Conservation (phyloP, 805 yeast species). For the Candida arabinofermentans region DNA sequence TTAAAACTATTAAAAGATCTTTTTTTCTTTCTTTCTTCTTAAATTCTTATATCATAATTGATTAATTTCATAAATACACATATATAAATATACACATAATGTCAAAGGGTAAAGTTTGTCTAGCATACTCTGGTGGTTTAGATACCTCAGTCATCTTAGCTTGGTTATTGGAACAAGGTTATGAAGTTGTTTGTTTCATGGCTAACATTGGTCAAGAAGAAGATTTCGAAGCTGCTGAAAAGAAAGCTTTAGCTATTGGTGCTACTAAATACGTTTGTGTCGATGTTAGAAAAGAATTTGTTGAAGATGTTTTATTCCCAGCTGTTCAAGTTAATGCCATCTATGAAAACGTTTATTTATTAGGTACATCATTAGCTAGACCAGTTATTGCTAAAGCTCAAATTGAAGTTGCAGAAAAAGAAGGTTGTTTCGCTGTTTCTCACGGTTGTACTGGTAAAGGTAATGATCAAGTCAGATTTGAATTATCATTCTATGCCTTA, state of each 20-base stretch:
- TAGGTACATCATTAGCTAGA: slow-evolving; percentile 98
- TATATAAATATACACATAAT: slow-evolving; percentile 34
- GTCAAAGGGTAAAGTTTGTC: slow-evolving; percentile 98
- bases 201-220: slow-evolving; percentile 99
- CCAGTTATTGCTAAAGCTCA: slow-evolving; percentile 99
- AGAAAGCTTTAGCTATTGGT: slow-evolving; percentile 94
- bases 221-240: slow-evolving; percentile 96
- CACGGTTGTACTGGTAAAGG: slow-evolving; percentile 99
- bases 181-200: slow-evolving; percentile 96
- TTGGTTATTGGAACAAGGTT: slow-evolving; percentile 96
- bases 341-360: slow-evolving; percentile 92
- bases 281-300: slow-evolving; percentile 94
- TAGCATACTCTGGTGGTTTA: slow-evolving; percentile 98
- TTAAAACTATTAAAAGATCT: background rate
- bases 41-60: background rate
- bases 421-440: slow-evolving; percentile 97
- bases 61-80: background rate
- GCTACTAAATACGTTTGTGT: slow-evolving; percentile 92
- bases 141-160: slow-evolving; percentile 98
- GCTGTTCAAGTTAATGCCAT: slow-evolving; percentile 97
- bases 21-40: background rate
- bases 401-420: slow-evolving; percentile 92
- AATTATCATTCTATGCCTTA: slow-evolving; percentile 92
- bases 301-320: slow-evolving; percentile 88
- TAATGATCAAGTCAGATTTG: slow-evolving; percentile 98